These are phyloP conservation scores for Hymenoscyphus repandus DNA, from an alignment of 2,329 filamentous ascomycete genomes.

Conservation along the genomic window DNA sequence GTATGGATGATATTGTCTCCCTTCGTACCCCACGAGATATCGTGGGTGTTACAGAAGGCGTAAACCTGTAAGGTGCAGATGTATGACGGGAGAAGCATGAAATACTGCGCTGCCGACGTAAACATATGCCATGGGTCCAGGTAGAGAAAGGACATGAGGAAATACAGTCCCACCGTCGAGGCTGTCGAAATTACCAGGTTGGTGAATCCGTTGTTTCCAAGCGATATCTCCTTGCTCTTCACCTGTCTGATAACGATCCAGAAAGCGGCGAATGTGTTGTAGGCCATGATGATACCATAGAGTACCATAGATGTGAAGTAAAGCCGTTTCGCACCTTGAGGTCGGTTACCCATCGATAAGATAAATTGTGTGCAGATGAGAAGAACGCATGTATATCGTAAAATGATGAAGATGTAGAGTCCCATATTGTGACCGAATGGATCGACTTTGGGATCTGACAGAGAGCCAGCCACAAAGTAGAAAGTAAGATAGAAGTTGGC, in stretches of 20 bases:
- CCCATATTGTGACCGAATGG: constrained; percentile 89
- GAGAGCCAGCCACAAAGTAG: constrained; percentile 92
- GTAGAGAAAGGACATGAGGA: constrained; percentile 93
- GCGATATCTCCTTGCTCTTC: constrained; percentile 42
- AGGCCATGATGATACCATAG: constrained; percentile 92
- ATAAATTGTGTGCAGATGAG: constrained; percentile 96
- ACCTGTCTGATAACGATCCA: constrained; percentile 88
- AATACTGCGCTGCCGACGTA: constrained; percentile 86
- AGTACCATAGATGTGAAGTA: constrained; percentile 84
- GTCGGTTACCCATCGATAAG: constrained; percentile 89
- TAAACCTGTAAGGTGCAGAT: constrained; percentile 98
- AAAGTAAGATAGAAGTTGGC: constrained; percentile 99
- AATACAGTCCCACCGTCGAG: constrained; percentile 89
- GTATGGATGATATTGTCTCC: constrained; percentile 94
- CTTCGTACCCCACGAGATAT: constrained; percentile 98
- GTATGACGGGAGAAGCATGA: constrained; percentile 84
- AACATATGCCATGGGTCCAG: constrained; percentile 99
- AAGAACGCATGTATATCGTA: constrained; percentile 80
- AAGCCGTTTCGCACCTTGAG: constrained; percentile 87
- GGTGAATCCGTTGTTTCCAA: constrained; percentile 89
- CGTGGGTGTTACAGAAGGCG: constrained; percentile 98
- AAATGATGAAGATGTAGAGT: constrained; percentile 75
- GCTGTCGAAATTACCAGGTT: constrained; percentile 88
- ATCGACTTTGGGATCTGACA: constrained; percentile 73
- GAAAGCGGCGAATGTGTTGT: constrained; percentile 83